phyloP scores from a whole-genome alignment of 345 rosid genomes.

The Trapa bicornis region DNA sequence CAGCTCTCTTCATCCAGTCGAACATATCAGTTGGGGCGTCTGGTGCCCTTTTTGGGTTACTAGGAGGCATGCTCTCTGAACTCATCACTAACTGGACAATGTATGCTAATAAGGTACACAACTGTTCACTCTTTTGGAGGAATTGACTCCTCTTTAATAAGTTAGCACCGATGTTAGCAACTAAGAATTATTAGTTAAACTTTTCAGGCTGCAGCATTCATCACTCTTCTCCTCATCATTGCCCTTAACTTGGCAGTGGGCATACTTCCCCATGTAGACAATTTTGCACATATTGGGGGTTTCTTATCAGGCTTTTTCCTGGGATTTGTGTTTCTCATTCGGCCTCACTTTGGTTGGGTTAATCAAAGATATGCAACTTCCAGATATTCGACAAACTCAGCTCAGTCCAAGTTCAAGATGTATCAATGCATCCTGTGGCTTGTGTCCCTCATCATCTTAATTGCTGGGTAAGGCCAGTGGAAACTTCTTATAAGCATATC shows the following conservation, averaged over 20 bases:
- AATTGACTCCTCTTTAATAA: no score
- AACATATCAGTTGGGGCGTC: slow-evolving; percentile 93
- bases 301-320: slow-evolving; percentile 76
- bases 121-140: no score
- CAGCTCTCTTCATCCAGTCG: slow-evolving; percentile 72
- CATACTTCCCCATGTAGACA: slow-evolving; percentile 89
- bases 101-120: slow-evolving; percentile 67
- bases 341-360: slow-evolving; percentile 85
- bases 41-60: slow-evolving; percentile 90
- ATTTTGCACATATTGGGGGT: slow-evolving; percentile 95
- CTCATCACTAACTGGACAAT: slow-evolving; percentile 92
- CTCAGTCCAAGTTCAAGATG: slow-evolving; percentile 46
- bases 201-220: slow-evolving; percentile 49
- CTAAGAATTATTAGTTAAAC: not conserved
- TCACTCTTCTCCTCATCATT: slow-evolving; percentile 58
- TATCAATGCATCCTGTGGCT: slow-evolving; percentile 69
- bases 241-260: slow-evolving; percentile 79
- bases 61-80: slow-evolving; percentile 95
- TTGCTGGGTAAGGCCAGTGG: slow-evolving; percentile 44
- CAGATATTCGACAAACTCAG: slow-evolving; percentile 15
- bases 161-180: not conserved
- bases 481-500: not conserved
- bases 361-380: slow-evolving; percentile 34
- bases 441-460: slow-evolving; percentile 45
- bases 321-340: slow-evolving; percentile 75